Base-by-base conservation (phyloP, 352 stramenopile species). In the Phytophthora podocarpi region DNA sequence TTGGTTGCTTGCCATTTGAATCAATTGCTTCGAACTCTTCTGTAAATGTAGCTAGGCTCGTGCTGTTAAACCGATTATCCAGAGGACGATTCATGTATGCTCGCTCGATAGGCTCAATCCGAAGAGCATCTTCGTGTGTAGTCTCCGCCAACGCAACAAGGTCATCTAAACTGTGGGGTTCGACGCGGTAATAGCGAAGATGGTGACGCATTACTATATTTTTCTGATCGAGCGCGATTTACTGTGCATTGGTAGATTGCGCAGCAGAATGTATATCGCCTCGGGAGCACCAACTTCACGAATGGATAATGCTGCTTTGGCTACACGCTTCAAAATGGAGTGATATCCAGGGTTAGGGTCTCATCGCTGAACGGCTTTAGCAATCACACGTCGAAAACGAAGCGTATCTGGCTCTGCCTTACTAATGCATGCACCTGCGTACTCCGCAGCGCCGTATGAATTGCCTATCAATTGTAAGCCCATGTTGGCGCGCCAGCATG, bases 401-500 rank as follows among this genome's bases (percentile, higher is more conserved):
- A 18, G 7, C 18, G 50, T 50, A 11, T 50, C 50, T 8, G 37
- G 26, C 9, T 59, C 50, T 6, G 50, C 27, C 35, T 72, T 72
- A 26, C 62, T 73, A 0, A 70, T 27, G 26, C 70, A 72, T 0
- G 57, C 61, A 15, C 47, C 65, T n/a, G 60, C 51, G 18, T 72
- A 72, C n/a, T n/a, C n/a, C n/a, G n/a, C n/a, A n/a, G n/a, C n/a
- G n/a, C n/a, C n/a, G n/a, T n/a, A n/a, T n/a, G 59, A 45, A 26
- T 78, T 78, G 0, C 64, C 64, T 13, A 78, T 57, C 1, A 50
- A 23, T n/a, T 74, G 55, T 0, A 74, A 28, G n/a, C 74, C 68
- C 58, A 76, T 76, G n/a, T 76, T 76, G 9, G 58, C 68, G 7
- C 64, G 15, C 56, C 69, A 74, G 1, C 15, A 42, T 30, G 15